Base-by-base conservation (phyloP, 2,329 filamentous ascomycete species). In the Penicillium sp. region DNA sequence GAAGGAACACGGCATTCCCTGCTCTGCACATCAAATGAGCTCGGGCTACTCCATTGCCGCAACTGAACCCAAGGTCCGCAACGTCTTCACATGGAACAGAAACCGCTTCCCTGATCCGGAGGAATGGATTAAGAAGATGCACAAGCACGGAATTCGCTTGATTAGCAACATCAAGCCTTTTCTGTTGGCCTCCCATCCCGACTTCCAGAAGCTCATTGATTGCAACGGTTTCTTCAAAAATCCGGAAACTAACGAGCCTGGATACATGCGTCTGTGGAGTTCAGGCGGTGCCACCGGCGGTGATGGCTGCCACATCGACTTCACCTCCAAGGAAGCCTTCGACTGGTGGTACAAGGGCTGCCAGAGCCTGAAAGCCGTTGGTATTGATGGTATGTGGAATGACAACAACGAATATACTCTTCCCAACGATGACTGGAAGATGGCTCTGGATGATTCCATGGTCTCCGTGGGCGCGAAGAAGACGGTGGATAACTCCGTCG, bases 371-470 rank as follows among this genome's bases (percentile, higher is more conserved):
- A 82, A 82, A 48, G 72, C 80, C 24, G 71, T 82, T 8, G 86
- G 86, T 1, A 86, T 90, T 50, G 86, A 89, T 58, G 86, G 80
- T 43, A 88, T 89, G 72, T 90, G 87, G 87, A 90, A 90, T 58
- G 87, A 90, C 65, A 90, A 90, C 69, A 90, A 89, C 58, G 87
- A 90, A 67, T 90, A 89, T 66, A 84, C 82, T 0, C 77, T 88
- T 2, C 79, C 83, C 0, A 76, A 82, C 54, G 87, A 90, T 53
- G 75, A 80, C 22, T 89, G 86, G 86, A 71, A 82, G 50, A 80
- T 84, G 46, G 80, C 81, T 0, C 73, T 88, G 0, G 77, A 83
- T 36, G 71, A 75, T 1, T 71, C 70, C 1, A 65, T 78, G 2
- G 57, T 67, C 0, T 59, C 76, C 1, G 71, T 73, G 0, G 64